Evolutionary conservation across 2,329 filamentous ascomycete species (phyloP), one percentile per base, ranked within the genome.

Genomic region (Diaporthe vaccinii): DNA sequence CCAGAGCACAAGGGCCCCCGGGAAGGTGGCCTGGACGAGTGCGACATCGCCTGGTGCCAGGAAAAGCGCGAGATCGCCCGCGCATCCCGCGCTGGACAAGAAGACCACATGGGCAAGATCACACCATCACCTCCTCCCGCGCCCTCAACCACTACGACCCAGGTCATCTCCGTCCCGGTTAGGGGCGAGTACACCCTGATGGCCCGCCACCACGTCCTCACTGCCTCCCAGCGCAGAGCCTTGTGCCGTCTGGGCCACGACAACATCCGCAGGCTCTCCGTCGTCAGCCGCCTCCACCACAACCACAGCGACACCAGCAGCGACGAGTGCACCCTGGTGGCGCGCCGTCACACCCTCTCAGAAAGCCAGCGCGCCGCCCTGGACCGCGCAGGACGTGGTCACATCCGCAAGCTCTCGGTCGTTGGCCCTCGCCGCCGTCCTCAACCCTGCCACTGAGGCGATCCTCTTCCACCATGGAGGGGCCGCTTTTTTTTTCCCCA

Each of bases 201-300:
- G n/a, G 15, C 59, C n/a, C 39, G 59, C 39, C 14, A 31, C 25
- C 8, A 22, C 25, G 6, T 12, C 41, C 61, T 49, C n/a, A 6
- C 25, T 2, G 41, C 41, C 3, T 9, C 8, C 61, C 61, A 65
- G 61, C 61, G 59, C 25, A 1, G 20, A 15, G 34, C 22, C 34
- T 0, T 31, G 8, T 3, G 14, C n/a, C n/a, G n/a, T 22, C 10
- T 1, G 25, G 39, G 39, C 6, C 1, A 12, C 17, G 0, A 5
- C 7, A 3, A 28, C 8, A 10, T 31, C n/a, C 36, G 15, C 39
- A 20, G 25, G 14, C 39, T 65, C 25, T 46, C 39, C 17, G 25
- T 65, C 39, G 12, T 46, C 39, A 28, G 4, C 39, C 59, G 39
- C 17, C 39, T 8, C 15, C 59, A 17, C 0, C 12, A 39, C 9